These are phyloP conservation scores for Acacia confusa DNA, from an alignment of 306 rosid genomes.

Conservation along the genomic window DNA sequence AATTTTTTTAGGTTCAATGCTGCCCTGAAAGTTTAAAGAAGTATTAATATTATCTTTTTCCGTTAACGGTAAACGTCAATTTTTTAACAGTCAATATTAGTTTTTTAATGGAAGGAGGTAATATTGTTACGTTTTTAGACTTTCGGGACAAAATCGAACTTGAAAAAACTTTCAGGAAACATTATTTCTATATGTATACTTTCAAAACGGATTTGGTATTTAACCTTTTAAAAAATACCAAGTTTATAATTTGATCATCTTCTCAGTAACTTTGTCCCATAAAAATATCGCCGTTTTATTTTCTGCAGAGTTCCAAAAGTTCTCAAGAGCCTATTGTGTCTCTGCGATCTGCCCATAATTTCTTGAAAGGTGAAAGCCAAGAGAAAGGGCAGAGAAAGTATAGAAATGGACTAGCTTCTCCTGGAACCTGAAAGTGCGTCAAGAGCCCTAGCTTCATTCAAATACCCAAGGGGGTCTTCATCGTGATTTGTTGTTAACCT, in stretches of 20 bases:
- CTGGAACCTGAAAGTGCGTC: neutral
- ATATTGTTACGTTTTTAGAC: too few species aligned
- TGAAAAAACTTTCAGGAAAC: too few species aligned
- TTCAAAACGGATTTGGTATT: too few species aligned
- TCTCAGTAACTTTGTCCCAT: too few species aligned
- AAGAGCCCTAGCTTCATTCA: conserved; percentile 37
- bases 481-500: neutral
- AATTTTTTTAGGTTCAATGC: too few species aligned
- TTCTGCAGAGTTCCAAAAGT: neutral
- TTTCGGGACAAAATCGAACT: too few species aligned
- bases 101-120: too few species aligned
- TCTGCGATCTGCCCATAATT: neutral
- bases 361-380: neutral
- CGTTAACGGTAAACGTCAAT: too few species aligned
- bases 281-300: neutral
- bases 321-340: neutral
- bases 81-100: too few species aligned
- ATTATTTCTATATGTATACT: too few species aligned
- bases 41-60: too few species aligned
- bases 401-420: conserved; percentile 7
- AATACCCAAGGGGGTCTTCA: neutral
- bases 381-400: neutral
- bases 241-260: neutral
- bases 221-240: neutral
- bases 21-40: too few species aligned